Evolutionary conservation across 208 protist species (phyloP).

Genomic region (Crithidia acanthocephali): DNA sequence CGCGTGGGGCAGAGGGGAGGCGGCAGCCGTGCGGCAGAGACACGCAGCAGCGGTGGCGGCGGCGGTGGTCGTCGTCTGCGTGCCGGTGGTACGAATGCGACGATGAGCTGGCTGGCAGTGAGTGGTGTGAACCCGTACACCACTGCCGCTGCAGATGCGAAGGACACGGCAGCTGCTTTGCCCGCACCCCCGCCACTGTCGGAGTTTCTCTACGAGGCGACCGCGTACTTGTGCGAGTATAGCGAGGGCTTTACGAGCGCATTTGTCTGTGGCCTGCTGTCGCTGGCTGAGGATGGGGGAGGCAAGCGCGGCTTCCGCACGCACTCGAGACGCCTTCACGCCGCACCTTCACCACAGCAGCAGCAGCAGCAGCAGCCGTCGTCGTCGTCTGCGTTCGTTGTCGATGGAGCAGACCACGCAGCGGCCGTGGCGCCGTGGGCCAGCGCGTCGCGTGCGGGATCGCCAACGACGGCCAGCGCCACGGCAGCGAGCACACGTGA

Average conservation of each 20-base stretch:
- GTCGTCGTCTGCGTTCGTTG: background rate
- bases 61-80: background rate
- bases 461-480: background rate
- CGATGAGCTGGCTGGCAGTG: background rate
- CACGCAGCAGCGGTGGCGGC: background rate
- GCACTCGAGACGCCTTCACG: background rate
- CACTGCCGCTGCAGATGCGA: background rate
- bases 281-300: slow-evolving; percentile 16
- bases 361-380: background rate
- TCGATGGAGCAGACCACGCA: too few species aligned
- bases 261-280: slow-evolving; percentile 55
- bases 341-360: background rate
- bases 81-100: background rate
- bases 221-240: slow-evolving; percentile 30
- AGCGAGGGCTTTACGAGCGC: slow-evolving; percentile 57
- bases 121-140: background rate
- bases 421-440: too few species aligned
- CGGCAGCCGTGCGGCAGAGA: background rate
- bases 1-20: background rate
- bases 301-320: background rate
- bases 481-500: background rate
- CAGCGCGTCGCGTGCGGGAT: background rate
- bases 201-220: slow-evolving; percentile 24
- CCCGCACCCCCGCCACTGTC: slow-evolving; percentile 2
- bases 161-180: background rate